Evolutionary conservation across 1,139 yeast species (phyloP).

Genomic region (Hansenula anomala): DNA sequence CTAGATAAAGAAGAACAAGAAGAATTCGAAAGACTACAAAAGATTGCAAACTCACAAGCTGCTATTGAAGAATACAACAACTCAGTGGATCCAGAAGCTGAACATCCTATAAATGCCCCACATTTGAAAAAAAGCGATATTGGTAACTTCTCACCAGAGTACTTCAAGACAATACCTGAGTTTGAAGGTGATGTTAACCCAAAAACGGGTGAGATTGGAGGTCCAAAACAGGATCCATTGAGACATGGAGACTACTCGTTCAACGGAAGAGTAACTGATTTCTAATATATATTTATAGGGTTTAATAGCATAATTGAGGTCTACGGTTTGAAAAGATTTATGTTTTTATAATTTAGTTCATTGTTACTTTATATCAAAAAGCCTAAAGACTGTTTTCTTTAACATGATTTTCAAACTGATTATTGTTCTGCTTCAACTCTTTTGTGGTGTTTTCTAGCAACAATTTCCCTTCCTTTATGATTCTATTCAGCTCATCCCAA

Average conservation of each 20-base stretch:
- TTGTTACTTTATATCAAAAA: too few relatives aligned
- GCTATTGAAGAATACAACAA: constrained; percentile 75
- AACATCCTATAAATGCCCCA: constrained; percentile 31
- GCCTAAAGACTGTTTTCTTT: too few relatives aligned
- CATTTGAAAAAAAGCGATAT: constrained; percentile 48
- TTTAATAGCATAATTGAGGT: too few relatives aligned
- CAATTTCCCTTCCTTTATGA: constrained; percentile 14
- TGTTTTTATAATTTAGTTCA: too few relatives aligned
- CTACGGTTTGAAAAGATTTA: too few relatives aligned
- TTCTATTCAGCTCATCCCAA: constrained; percentile 14
- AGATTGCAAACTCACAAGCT: constrained; percentile 73
- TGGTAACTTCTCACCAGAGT: constrained; percentile 65
- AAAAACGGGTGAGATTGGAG: constrained; percentile 90
- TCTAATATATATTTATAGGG: constrained; percentile 32
- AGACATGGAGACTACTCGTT: constrained; percentile 92
- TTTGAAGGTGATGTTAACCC: constrained; percentile 96
- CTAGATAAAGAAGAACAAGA: constrained; percentile 65
- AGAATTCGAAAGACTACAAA: constrained; percentile 84
- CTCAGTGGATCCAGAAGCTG: constrained; percentile 34
- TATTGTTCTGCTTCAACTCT: constrained; percentile 6
- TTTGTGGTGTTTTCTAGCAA: constrained; percentile 11
- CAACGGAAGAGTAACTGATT: constrained; percentile 95
- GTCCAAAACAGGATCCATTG: constrained; percentile 98
- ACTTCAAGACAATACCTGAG: constrained; percentile 79
- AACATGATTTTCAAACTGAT: constrained; percentile 5